phyloP scores from a whole-genome alignment of 805 yeast genomes.

The Metschnikowia gelsemii region DNA sequence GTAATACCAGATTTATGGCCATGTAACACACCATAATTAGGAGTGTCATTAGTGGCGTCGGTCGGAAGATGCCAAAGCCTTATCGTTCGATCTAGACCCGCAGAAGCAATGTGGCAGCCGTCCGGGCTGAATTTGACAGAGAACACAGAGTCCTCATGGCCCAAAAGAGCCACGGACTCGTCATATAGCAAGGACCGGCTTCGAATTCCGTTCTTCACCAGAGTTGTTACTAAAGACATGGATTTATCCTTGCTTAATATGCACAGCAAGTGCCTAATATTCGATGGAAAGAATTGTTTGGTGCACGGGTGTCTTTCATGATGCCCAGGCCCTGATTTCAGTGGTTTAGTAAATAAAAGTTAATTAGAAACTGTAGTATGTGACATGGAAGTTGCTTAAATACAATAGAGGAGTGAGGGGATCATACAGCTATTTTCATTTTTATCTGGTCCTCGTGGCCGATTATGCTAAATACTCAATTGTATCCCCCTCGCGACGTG shows the following conservation, averaged over 20 bases:
- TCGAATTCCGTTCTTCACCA: not conserved
- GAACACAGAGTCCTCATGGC: constrained; percentile 55
- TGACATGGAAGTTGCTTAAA: no score
- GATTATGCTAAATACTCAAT: constrained; percentile 76
- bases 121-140: constrained; percentile 50
- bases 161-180: constrained; percentile 42
- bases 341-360: not conserved
- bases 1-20: constrained; percentile 71
- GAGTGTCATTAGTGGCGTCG: constrained; percentile 18
- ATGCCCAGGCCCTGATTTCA: not conserved
- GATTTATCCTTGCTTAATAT: not conserved
- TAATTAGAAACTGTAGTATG: no score
- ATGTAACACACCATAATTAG: constrained; percentile 45
- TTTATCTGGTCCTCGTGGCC: not conserved
- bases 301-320: constrained; percentile 9
- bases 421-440: not conserved
- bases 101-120: constrained; percentile 59
- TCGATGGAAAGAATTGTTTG: not conserved
- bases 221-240: constrained; percentile 11
- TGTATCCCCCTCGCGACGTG: constrained; percentile 69
- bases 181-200: constrained; percentile 21
- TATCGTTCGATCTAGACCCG: constrained; percentile 57
- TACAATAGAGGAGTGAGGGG: no score
- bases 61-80: constrained; percentile 47
- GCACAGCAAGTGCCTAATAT: not conserved